Percentiles rank a stretch among this genome's conserved stretches.
Evolutionary conservation across 208 protist genomes (phyloP).

Genomic region (Acanthamoeba sp.): DNA sequence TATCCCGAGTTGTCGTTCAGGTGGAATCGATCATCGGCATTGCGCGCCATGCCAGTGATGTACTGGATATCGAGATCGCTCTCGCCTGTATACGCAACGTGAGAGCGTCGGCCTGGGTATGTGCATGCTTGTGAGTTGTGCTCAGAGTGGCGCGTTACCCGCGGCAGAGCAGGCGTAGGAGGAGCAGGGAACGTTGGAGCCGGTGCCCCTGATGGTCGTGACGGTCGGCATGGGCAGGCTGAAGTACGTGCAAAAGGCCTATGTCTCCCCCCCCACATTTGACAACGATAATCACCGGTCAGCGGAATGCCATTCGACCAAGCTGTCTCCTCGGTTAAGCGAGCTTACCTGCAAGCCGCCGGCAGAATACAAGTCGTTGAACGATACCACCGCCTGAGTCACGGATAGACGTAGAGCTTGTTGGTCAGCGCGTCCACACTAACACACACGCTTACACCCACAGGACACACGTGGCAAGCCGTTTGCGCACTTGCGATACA

Average conservation of each 20-base stretch:
- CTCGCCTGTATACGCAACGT: not conserved
- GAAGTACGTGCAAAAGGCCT: not conserved
- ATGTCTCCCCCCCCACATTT: too few relatives aligned
- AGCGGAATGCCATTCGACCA: too few relatives aligned
- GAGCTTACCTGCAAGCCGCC: not conserved
- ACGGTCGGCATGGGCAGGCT: not conserved
- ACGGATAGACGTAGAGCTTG: too few relatives aligned
- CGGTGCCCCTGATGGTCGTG: not conserved
- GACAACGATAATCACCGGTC: too few relatives aligned
- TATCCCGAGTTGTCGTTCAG: constrained; percentile 13
- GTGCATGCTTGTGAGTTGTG: too few relatives aligned
- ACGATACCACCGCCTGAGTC: not conserved
- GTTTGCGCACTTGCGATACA: not conserved
- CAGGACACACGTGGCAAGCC: too few relatives aligned
- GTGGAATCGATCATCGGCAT: not conserved
- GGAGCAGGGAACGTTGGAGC: not conserved
- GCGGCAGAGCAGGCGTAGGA: not conserved
- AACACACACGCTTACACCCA: too few relatives aligned
- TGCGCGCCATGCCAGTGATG: not conserved
- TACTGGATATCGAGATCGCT: constrained; percentile 44
- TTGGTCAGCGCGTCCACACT: too few relatives aligned
- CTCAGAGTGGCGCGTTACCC: too few relatives aligned
- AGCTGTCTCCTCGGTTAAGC: too few relatives aligned
- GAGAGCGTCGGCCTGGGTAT: too few relatives aligned
- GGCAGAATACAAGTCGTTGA: not conserved